Conservation (phyloP, 306 rosid genomes). For the Rosa persica region DNA sequence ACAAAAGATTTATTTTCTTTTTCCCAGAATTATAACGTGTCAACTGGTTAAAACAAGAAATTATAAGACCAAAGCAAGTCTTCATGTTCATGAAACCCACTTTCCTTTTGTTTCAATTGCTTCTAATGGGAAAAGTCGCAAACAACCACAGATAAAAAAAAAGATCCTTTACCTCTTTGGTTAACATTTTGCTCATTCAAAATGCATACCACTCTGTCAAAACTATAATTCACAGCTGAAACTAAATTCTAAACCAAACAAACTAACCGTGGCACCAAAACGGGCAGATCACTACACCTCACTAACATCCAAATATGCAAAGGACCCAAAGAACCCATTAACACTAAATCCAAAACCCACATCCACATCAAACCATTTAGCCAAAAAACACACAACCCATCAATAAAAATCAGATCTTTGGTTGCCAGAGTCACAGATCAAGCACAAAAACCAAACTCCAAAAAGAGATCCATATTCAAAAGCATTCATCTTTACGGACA, state of each 20-base stretch:
- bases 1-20: not conserved
- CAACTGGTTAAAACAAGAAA: not conserved
- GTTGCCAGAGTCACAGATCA: slow-evolving; percentile 24
- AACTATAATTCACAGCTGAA: not conserved
- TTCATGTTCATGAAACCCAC: not conserved
- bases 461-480: slow-evolving; percentile 30
- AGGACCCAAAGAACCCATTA: not conserved
- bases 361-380: slow-evolving; percentile 14
- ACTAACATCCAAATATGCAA: slow-evolving; percentile 6
- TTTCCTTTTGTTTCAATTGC: not conserved
- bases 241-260: not conserved
- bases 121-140: not conserved
- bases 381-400: slow-evolving; percentile 16
- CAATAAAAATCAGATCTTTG: slow-evolving; percentile 22
- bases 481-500: slow-evolving; percentile 6
- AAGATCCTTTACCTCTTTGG: not conserved
- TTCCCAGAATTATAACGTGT: not conserved
- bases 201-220: not conserved
- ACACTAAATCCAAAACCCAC: not conserved
- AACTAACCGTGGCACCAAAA: not conserved
- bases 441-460: slow-evolving; percentile 18
- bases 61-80: not conserved
- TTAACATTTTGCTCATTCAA: slow-evolving; percentile 2
- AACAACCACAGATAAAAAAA: not conserved
- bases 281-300: not conserved